Conservation (phyloP, 139 green algal species). For the Zygnema circumcarinatum region DNA sequence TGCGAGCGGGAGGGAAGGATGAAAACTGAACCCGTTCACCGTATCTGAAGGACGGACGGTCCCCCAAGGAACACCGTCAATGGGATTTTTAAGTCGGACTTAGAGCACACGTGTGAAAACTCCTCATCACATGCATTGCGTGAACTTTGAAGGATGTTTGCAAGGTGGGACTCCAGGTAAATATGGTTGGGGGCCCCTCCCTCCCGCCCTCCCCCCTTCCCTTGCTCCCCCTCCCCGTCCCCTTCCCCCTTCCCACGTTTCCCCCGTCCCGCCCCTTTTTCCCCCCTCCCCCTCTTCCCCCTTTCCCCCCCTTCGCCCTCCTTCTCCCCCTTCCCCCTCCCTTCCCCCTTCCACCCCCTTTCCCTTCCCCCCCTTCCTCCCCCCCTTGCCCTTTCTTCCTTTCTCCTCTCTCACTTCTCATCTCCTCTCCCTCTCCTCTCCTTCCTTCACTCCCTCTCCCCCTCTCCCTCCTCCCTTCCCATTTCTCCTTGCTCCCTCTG, state of each 20-base stretch:
- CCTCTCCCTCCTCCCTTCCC: neutral
- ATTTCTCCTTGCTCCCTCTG: neutral
- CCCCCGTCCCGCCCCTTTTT: neutral
- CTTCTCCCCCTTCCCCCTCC: neutral
- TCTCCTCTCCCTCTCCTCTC: neutral
- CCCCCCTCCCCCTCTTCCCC: neutral
- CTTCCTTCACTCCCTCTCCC: neutral
- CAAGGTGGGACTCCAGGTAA: too few species aligned
- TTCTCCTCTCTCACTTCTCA: constrained; percentile 1
- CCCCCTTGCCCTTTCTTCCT: neutral
- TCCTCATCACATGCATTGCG: too few species aligned
- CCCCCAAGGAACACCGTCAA: too few species aligned
- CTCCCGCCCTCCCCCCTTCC: constrained; percentile 1
- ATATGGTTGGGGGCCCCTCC: neutral
- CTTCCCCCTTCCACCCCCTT: neutral
- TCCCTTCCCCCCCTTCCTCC: neutral
- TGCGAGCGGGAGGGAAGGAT: constrained; percentile 75
- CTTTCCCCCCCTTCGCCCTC: neutral
- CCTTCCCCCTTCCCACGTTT: neutral
- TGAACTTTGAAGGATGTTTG: too few species aligned
- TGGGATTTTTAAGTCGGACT: neutral
- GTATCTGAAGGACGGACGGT: too few species aligned
- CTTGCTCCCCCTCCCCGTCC: neutral
- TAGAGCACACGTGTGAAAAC: constrained; percentile 11
- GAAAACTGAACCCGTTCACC: constrained; percentile 82